Base-by-base conservation (phyloP, 352 stramenopile species). In the Pythium insidiosum region DNA sequence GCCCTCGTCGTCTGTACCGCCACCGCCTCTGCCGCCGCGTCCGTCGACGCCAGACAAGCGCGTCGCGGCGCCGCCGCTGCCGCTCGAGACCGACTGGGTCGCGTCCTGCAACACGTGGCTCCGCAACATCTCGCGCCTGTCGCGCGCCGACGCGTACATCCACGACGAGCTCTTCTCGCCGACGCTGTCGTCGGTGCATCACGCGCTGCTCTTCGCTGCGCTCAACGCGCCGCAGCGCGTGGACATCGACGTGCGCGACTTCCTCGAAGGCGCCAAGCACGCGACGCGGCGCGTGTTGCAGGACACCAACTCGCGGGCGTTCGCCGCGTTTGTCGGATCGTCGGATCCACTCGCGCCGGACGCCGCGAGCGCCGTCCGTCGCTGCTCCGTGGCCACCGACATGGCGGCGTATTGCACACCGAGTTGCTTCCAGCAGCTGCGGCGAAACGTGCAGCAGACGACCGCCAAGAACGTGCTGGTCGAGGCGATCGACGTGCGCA, bases 371-470 rank as follows among this genome's bases (percentile, higher is more conserved):
- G n/a, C n/a, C n/a, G n/a, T n/a, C n/a, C n/a, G n/a, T n/a, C n/a
- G n/a, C n/a, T 47, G 30, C 3, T n/a, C 48, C 0, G 10, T 45
- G 4, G 19, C 47, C 0, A 12, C 33, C 23, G 15, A 28, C 1
- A 57, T 57, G 50, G 35, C 23, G 6, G 23, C 37, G n/a, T 57
- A 57, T 35, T 57, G 50, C 24, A 24, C 47, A 11, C 42, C 50
- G 5, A 15, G 10, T 3, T 50, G 50, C 25, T 43, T 47, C 16
- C 21, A 47, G 18, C 42, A 51, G 19, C 23, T 57, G 0, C 35
- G 47, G 16, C 11, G 10, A 1, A n/a, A 6, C 16, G 18, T 47
- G n/a, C 18, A 42, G 22, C 50, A 42, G 28, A n/a, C 13, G 10
- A 18, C 43, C 1, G 13, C 9, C 4, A 24, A 47, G 23, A 11